These are phyloP conservation scores for Parastagonospora avenae DNA, from an alignment of 2,329 filamentous ascomycete species.

Conservation along the genomic window DNA sequence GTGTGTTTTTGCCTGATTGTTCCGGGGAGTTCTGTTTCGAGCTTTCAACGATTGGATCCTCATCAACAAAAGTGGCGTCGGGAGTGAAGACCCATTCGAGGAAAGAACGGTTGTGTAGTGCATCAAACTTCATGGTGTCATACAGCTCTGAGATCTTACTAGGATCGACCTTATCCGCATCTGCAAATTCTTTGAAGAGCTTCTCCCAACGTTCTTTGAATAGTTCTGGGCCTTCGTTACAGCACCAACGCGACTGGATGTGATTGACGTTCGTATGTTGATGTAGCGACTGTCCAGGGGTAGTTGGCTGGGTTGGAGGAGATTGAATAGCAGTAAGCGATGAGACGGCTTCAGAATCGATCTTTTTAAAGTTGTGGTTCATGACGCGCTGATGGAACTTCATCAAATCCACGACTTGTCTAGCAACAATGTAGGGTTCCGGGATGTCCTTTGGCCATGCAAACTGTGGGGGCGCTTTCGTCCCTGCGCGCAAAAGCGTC, in stretches of 20 bases:
- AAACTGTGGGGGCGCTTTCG: constrained; percentile 90
- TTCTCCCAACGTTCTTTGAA: constrained; percentile 99
- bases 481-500: constrained; percentile 86
- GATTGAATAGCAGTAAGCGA: constrained; percentile 58
- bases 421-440: constrained; percentile 91
- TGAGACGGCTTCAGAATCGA: constrained; percentile 69
- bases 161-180: constrained; percentile 96
- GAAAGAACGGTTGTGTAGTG: constrained; percentile 93
- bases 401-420: constrained; percentile 92
- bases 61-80: constrained; percentile 75
- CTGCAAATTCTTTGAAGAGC: constrained; percentile 93
- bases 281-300: constrained; percentile 46
- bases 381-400: constrained; percentile 96
- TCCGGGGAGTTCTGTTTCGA: constrained; percentile 38
- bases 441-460: constrained; percentile 96
- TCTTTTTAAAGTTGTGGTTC: constrained; percentile 87
- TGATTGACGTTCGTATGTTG: constrained; percentile 38
- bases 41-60: constrained; percentile 51
- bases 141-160: constrained; percentile 99
- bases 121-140: constrained; percentile 99
- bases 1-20: constrained; percentile 28
- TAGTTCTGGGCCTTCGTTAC: constrained; percentile 89
- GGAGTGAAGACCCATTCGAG: constrained; percentile 98
- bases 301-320: constrained; percentile 38
- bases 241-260: constrained; percentile 94